Conservation (phyloP, 2,329 filamentous ascomycete species). For the Verticillium klebahnii region DNA sequence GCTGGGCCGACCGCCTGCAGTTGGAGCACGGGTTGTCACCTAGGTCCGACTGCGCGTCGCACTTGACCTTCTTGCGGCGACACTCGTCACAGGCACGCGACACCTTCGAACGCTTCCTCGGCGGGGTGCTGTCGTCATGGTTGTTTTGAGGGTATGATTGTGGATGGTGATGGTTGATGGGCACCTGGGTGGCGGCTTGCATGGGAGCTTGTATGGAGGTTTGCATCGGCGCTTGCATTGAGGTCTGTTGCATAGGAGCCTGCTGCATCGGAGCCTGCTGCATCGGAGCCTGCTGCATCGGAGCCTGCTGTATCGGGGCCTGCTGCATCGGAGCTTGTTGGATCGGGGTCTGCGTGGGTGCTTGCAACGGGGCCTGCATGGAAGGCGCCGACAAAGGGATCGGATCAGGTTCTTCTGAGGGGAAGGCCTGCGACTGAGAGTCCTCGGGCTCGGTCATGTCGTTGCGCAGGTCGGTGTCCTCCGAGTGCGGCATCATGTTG, state of each 20-base stretch:
- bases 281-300: not conserved
- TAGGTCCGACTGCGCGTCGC: constrained; percentile 72
- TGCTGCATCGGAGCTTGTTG: constrained; percentile 2
- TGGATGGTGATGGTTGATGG: constrained; percentile 27
- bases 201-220: constrained; percentile 11
- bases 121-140: constrained; percentile 54
- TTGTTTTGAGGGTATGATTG: not conserved
- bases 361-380: constrained; percentile 16
- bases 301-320: not conserved
- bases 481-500: constrained; percentile 38
- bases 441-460: constrained; percentile 19
- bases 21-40: constrained; percentile 74
- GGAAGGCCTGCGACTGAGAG: constrained; percentile 24
- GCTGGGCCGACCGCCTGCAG: constrained; percentile 70
- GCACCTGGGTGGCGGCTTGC: constrained; percentile 17
- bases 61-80: constrained; percentile 84
- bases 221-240: constrained; percentile 14
- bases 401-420: constrained; percentile 5
- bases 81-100: constrained; percentile 88
- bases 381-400: constrained; percentile 19
- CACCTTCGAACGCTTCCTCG: constrained; percentile 77
- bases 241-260: constrained; percentile 3
- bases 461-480: constrained; percentile 8
- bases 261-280: constrained; percentile 4
- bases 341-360: constrained; percentile 6